Base-by-base conservation (phyloP, 2,329 filamentous ascomycete species). In the Monilinia aucupariae region DNA sequence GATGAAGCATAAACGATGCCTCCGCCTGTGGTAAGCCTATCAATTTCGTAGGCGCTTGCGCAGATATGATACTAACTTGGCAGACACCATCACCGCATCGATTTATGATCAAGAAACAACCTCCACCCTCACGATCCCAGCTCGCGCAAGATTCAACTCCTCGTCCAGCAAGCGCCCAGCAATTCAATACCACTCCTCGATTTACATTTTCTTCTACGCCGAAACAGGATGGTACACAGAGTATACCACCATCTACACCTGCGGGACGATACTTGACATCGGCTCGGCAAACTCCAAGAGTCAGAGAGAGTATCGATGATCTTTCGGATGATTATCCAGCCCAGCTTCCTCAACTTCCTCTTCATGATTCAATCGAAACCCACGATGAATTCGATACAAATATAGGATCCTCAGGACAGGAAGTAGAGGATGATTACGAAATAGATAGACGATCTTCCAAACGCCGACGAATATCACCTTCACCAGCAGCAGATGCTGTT, bases 61-160 rank as follows among this genome's bases (percentile, higher is more conserved):
- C 13, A 22, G 25, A 20, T 15, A 63, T 69, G 53, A 71, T 58
- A 37, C 13, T 56, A 32, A 22, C 50, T 55, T 27, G 20, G 22
- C 39, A 76, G 75, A 76, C 75, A 41, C 74, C 74, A 10, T 76
- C 74, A 10, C 74, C 75, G 0, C 74, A 74, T 66, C 70, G 75
- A 43, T 76, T 76, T 65, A 65, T 75, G 59, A 70, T 74, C 52
- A 71, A 73, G 51, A 71, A 71, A 50, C 65, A 68, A 55, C 56
- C 66, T 45, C 59, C 63, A 30, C 58, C 62, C 8, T 64, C 65
- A 48, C 67, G 66, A 49, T 65, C 69, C 6, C 68, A 68, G 4
- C 60, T 69, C 41, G 60, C 66, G 9, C 68, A 68, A 63, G 64
- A 69, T 58, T 61, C 69, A 48, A 67, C 67, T n/a, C 67, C 67